Conservation (phyloP, 495 filamentous ascomycete species). For the Penicillium soppii region DNA sequence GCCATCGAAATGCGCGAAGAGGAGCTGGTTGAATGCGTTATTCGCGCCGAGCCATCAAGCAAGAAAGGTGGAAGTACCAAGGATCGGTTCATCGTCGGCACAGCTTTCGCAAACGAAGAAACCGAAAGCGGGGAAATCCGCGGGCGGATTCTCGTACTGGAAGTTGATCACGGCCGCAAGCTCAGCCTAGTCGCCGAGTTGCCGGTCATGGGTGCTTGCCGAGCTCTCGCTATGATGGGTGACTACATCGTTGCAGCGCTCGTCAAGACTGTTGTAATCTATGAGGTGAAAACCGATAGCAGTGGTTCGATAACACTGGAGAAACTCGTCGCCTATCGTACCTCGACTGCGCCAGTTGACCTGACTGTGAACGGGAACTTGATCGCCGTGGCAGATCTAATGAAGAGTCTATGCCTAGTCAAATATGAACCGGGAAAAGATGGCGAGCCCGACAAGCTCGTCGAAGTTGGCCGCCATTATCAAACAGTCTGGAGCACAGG, state of each 20-base stretch:
- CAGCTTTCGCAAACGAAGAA: constrained; percentile 67
- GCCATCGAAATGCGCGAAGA: constrained; percentile 52
- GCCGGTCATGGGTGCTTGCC: constrained; percentile 71
- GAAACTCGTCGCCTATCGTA: constrained; percentile 71
- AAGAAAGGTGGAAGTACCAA: constrained; percentile 51
- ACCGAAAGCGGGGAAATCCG: constrained; percentile 47
- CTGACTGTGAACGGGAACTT: constrained; percentile 65
- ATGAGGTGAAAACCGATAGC: constrained; percentile 49
- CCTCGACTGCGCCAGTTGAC: constrained; percentile 82
- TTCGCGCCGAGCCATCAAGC: constrained; percentile 71
- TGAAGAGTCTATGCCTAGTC: constrained; percentile 85
- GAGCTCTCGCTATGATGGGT: constrained; percentile 69
- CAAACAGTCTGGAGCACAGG: constrained; percentile 80
- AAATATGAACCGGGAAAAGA: constrained; percentile 55
- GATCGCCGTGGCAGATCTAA: constrained; percentile 87
- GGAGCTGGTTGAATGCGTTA: constrained; percentile 83
- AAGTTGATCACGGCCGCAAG: constrained; percentile 69
- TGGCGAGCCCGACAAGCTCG: constrained; percentile 50
- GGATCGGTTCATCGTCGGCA: constrained; percentile 88
- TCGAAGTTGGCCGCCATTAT: constrained; percentile 77
- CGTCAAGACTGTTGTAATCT: constrained; percentile 75
- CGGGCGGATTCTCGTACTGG: constrained; percentile 82
- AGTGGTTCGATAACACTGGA: constrained; percentile 52
- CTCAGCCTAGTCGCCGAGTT: constrained; percentile 66
- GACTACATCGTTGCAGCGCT: constrained; percentile 82